Evolutionary conservation across 2,329 filamentous ascomycete genomes (phyloP).

Genomic region (Myriosclerotinia duriaeana): DNA sequence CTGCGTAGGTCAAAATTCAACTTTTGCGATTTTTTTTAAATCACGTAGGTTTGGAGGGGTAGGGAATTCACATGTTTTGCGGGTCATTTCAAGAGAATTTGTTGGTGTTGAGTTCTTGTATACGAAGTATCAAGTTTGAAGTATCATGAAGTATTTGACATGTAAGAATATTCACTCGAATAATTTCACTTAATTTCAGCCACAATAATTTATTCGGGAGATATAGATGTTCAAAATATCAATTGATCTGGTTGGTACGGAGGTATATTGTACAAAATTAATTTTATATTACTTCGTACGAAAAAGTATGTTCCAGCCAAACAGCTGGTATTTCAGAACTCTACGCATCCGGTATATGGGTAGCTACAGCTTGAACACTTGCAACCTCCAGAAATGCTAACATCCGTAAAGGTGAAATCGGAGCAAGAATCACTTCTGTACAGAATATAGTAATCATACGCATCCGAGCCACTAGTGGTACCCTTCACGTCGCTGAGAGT

Average conservation of each 20-base stretch:
- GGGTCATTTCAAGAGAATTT: too few relatives aligned
- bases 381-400: constrained; percentile 1
- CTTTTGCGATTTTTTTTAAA: not conserved
- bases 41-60: too few relatives aligned
- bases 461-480: constrained; percentile 41
- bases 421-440: constrained; percentile 53
- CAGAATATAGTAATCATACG: constrained; percentile 50
- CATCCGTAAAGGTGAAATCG: constrained; percentile 14
- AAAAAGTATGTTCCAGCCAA: too few relatives aligned
- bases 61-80: too few relatives aligned
- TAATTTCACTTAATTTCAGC: too few relatives aligned
- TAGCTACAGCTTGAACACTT: not conserved
- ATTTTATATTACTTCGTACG: too few relatives aligned
- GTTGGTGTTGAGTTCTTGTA: too few relatives aligned
- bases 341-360: constrained; percentile 4
- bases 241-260: not conserved
- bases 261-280: constrained; percentile 3
- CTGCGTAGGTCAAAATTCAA: constrained; percentile 32
- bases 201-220: too few relatives aligned
- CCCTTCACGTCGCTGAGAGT: constrained; percentile 48
- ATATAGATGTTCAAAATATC: not conserved
- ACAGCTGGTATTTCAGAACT: too few relatives aligned
- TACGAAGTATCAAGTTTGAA: too few relatives aligned
- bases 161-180: too few relatives aligned
- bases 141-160: too few relatives aligned